Evolutionary conservation across 495 filamentous ascomycete species (phyloP), one percentile per base, ranked within the genome.

Genomic region (Talaromyces wortmannii): DNA sequence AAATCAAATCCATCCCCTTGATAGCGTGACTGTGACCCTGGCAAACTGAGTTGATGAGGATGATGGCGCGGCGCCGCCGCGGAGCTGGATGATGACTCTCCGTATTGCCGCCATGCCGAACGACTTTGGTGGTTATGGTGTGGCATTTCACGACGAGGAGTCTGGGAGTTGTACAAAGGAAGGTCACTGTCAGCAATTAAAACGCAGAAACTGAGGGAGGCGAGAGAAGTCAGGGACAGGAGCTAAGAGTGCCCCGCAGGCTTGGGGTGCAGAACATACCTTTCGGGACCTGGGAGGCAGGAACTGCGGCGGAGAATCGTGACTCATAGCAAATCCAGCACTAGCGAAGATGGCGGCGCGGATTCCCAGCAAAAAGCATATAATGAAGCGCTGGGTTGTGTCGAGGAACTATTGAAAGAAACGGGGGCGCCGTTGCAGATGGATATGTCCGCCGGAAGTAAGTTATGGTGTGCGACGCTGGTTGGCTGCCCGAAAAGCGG

Each of bases 1-100:
- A 70, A 76, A 47, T 84, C 81, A 33, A 76, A 63, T 11, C 77
- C 73, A 62, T 80, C 74, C 13, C 78, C 73, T 18, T 68, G 55
- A 54, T 67, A 75, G 61, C 73, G 54, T 31, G 61, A 57, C 15
- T 59, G 68, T 63, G 67, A 71, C 58, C 59, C 55, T 3, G 53
- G 36, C 6, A 53, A 29, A 32, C 36, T 46, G 23, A 45, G 49
- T 18, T 31, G 32, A 23, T 47, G 45, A 47, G 44, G 31, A 33
- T 45, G 48, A 44, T 55, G 40, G 48, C 44, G 54, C 13, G 66
- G 55, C 48, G 57, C n/a, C 43, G 58, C 52, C 48, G 55, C 16
- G 56, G 66, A 57, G 52, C 62, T 60, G 55, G 66, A 59, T 53
- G 66, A 11, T 47, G 23, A 23, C 23, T 63, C 56, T 12, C 43